phyloP scores from a whole-genome alignment of 1,284 basidiomycete species.

The Prillingera fragicola region DNA sequence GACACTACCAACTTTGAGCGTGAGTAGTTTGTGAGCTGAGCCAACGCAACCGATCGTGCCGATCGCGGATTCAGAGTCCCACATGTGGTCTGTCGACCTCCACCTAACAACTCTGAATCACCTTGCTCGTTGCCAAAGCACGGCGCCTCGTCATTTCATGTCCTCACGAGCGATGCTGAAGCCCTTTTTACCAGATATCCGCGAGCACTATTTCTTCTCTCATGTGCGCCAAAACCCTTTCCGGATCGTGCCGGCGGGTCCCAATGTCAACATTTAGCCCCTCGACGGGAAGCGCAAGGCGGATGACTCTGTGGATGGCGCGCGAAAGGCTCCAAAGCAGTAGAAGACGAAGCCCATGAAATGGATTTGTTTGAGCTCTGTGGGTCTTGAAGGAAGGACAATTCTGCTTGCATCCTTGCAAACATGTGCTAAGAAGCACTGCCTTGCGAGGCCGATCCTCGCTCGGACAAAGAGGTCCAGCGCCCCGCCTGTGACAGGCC shows the following conservation, averaged over 20 bases:
- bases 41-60: background rate
- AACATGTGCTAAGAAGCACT: too few species aligned
- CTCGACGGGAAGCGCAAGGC: constrained; percentile 41
- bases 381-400: too few species aligned
- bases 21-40: constrained; percentile 5
- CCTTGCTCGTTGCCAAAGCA: background rate
- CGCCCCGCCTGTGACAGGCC: too few species aligned
- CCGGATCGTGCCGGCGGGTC: constrained; percentile 69
- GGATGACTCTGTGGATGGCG: constrained; percentile 2
- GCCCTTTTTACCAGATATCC: constrained; percentile 66
- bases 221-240: constrained; percentile 62
- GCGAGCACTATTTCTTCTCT: constrained; percentile 66
- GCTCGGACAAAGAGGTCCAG: too few species aligned
- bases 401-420: too few species aligned
- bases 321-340: constrained; percentile 9
- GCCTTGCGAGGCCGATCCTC: too few species aligned
- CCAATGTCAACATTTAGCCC: constrained; percentile 63
- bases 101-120: background rate
- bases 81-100: constrained; percentile 2
- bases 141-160: background rate
- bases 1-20: constrained; percentile 73
- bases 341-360: background rate
- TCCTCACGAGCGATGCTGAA: too few species aligned
- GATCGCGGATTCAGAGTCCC: too few species aligned
- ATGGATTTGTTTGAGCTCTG: too few species aligned